Conservation (phyloP, 2,329 filamentous ascomycete species). For the Neonectria ditissima region DNA sequence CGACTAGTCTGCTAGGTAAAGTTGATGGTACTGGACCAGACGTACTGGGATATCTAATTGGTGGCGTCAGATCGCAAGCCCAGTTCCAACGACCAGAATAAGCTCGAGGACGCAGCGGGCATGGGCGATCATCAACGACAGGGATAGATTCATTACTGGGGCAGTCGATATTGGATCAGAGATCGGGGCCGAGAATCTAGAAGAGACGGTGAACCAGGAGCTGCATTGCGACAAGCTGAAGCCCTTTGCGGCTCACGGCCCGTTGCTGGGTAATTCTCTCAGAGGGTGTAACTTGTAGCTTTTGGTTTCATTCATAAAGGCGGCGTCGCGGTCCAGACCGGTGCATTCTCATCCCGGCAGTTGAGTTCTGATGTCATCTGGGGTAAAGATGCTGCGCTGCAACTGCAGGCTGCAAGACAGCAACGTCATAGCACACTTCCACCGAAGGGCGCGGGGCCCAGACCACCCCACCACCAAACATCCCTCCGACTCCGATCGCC, state of each 20-base stretch:
- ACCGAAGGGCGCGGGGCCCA: constrained; percentile 1
- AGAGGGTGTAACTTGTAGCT: neutral
- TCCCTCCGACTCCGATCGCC: neutral
- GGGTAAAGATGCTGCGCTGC: neutral
- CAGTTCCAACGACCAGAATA: neutral
- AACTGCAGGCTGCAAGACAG: constrained; percentile 16
- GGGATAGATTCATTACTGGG: neutral
- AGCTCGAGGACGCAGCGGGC: neutral
- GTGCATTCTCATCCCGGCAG: neutral
- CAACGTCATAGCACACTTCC: constrained; percentile 20
- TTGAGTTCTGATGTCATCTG: constrained; percentile 1
- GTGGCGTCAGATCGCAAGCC: neutral
- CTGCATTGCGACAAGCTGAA: neutral
- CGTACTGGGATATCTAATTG: neutral
- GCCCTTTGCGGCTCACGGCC: neutral
- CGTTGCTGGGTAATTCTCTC: neutral
- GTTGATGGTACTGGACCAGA: neutral
- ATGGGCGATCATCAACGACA: neutral
- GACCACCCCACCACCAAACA: constrained; percentile 17
- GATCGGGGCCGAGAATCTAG: neutral
- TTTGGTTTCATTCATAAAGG: neutral
- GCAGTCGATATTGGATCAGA: neutral
- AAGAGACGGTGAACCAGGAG: neutral
- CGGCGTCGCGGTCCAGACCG: neutral
- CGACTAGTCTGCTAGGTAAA: neutral